These are phyloP conservation scores for Kwoniella newhampshirensis DNA, from an alignment of 768 basidiomycete species.

Conservation along the genomic window DNA sequence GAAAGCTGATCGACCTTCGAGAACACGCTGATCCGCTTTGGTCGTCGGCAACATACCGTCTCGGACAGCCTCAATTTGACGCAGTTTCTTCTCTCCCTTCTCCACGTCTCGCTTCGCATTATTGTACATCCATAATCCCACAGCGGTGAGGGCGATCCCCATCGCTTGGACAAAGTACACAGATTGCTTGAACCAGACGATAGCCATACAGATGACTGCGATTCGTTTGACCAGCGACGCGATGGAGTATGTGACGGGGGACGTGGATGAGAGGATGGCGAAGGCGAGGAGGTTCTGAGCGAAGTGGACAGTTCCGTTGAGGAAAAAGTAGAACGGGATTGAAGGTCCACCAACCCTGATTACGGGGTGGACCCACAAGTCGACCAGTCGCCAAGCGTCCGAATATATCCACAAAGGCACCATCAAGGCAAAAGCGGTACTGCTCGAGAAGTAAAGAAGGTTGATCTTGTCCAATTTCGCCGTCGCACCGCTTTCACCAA, in stretches of 20 bases:
- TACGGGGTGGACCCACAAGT: conserved; percentile 53
- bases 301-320: conserved; percentile 95
- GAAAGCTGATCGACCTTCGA: conserved; percentile 25
- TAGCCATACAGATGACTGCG: conserved; percentile 94
- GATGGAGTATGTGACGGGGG: conserved; percentile 98
- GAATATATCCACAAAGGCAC: conserved; percentile 90
- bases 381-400: conserved; percentile 71
- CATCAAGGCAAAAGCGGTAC: conserved; percentile 94
- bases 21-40: conserved; percentile 38
- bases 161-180: conserved; percentile 79
- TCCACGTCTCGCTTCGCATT: conserved; percentile 88
- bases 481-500: conserved; percentile 45
- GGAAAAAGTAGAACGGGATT: conserved; percentile 76
- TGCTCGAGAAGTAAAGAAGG: conserved; percentile 86
- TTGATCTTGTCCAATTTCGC: conserved; percentile 95
- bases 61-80: conserved; percentile 54
- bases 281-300: conserved; percentile 97
- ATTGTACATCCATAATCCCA: conserved; percentile 94
- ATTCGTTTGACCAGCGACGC: conserved; percentile 97
- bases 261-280: conserved; percentile 89
- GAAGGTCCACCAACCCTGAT: conserved; percentile 57
- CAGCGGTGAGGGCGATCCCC: conserved; percentile 87
- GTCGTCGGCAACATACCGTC: conserved; percentile 50
- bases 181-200: conserved; percentile 90
- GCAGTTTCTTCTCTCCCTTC: conserved; percentile 83